phyloP scores from a whole-genome alignment of 2,329 filamentous ascomycete species.

The Pseudogymnoascus sp. region DNA sequence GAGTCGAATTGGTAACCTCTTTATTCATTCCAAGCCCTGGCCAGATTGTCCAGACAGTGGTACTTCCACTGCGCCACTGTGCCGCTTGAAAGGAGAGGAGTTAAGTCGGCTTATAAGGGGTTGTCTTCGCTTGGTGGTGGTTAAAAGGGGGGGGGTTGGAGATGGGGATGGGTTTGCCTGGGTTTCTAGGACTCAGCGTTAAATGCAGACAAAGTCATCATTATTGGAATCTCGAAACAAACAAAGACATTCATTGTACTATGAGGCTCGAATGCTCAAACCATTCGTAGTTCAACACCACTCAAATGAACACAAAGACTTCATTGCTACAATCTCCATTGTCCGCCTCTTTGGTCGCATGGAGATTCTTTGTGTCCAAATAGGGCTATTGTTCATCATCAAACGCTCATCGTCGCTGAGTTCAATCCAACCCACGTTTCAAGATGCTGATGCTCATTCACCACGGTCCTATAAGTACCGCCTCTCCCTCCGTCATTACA shows the following conservation, averaged over 20 bases:
- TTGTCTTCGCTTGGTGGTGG: background rate
- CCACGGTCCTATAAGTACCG: background rate
- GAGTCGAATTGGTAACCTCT: background rate
- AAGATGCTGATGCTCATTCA: background rate
- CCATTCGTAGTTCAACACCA: background rate
- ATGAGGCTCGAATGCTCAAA: background rate
- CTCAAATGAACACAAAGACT: background rate
- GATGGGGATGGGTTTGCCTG: background rate
- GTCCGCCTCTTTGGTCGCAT: background rate
- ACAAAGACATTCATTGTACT: background rate
- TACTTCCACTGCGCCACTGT: conserved; percentile 5
- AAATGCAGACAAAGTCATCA: background rate
- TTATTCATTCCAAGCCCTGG: background rate
- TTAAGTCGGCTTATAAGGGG: background rate
- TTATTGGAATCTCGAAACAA: background rate
- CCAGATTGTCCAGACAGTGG: conserved; percentile 5
- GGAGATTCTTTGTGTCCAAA: background rate
- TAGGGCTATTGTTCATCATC: background rate
- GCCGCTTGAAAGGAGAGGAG: background rate
- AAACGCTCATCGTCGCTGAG: background rate
- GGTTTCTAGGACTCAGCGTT: background rate
- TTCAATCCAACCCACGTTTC: background rate
- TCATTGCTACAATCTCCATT: background rate
- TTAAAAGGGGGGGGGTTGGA: background rate
- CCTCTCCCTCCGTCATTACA: background rate